Conservation (phyloP, 192 early-diverging fungal species). For the Cetraspora pellucida region DNA sequence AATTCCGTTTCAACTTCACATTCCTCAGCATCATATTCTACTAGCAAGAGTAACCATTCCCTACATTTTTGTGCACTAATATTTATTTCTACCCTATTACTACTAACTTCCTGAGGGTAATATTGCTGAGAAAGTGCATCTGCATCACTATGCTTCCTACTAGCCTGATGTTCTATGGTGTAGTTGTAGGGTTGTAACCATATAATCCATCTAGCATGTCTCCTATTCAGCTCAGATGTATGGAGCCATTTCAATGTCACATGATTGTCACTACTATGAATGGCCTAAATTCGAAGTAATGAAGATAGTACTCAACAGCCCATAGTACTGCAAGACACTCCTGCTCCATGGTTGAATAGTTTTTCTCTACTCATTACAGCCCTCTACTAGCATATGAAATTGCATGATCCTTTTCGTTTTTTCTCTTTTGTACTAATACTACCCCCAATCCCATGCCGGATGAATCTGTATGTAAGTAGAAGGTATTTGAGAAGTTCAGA, state of each 20-base stretch:
- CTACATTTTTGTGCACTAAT: no score
- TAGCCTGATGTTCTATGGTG: no score
- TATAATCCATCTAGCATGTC: no score
- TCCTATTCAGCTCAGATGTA: not conserved
- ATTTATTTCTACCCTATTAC: no score
- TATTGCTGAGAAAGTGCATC: no score
- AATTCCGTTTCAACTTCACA: no score
- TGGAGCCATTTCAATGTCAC: not conserved
- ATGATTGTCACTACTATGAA: not conserved
- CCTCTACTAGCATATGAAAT: constrained; percentile 23
- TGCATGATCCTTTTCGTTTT: not conserved
- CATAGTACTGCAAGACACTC: not conserved
- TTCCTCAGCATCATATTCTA: no score
- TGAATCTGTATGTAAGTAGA: not conserved
- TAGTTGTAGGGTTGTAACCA: no score
- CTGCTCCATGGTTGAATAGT: not conserved
- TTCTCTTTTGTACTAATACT: constrained; percentile 1
- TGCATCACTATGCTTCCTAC: no score
- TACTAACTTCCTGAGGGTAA: no score
- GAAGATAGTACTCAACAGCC: not conserved
- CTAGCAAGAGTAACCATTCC: no score
- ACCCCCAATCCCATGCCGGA: constrained; percentile 13
- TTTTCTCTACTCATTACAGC: not conserved
- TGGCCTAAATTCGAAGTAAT: not conserved
- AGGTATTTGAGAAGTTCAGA: not conserved